Evolutionary conservation across 495 filamentous ascomycete genomes (phyloP), one percentile per base, ranked within the genome.

Genomic region (Oidiodendron maius): DNA sequence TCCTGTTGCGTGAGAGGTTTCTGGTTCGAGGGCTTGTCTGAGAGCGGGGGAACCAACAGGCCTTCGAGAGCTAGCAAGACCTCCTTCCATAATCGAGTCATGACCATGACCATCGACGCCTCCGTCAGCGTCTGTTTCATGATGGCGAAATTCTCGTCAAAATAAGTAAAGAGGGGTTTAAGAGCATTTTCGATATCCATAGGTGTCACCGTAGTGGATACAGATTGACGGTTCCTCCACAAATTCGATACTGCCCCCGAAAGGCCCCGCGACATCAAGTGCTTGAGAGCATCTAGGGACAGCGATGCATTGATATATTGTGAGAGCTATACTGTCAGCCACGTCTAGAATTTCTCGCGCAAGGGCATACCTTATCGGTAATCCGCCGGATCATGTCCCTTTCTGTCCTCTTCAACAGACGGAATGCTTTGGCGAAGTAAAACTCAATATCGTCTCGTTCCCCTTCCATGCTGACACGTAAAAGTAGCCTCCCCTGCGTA

Each of bases 361-460:
- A 48, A 49, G 4, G 18, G 56, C 76, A 49, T 71, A 91, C 89
- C 84, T 97, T 97, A 66, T 97, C 93, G 2, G 94, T 97, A 56
- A 97, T 94, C 64, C 89, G 90, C 48, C 93, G 82, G 34, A 91
- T 95, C 93, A 99, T 99, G 61, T 99, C 93, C 50, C 91, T 77
- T 65, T 97, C 93, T 0, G 90, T 94, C 48, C 93, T 78, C 74
- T 97, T 97, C 56, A 97, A 71, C 23, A 87, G 90, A 43, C 93
- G 77, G 71, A 99, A 97, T 32, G 91, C 87, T 69, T 96, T 97
- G 48, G 90, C 93, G 69, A 97, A 97, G 60, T 96, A 93, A 62
- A 99, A 99, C 57, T 95, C 89, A 53, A 99, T 97, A 59, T 99
- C 93, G 59, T 99, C 93, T 42, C 93, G 77, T 63, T 99, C 93